These are phyloP conservation scores for Brassica nigra DNA, from an alignment of 345 rosid species.

Conservation along the genomic window DNA sequence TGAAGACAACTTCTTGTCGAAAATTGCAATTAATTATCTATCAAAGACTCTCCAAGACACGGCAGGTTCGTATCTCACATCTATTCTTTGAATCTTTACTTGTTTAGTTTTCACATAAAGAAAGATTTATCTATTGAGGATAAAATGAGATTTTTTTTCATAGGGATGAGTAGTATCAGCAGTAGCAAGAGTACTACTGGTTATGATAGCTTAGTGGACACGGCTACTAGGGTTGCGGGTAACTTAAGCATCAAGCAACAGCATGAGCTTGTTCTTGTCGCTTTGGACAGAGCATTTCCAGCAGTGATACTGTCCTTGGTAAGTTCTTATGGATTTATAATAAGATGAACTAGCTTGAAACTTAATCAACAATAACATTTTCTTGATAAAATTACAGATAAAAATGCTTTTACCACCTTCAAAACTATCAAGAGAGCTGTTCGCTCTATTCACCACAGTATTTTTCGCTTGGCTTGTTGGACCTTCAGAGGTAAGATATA, in stretches of 20 bases:
- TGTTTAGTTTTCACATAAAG: neutral
- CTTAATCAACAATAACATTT: neutral
- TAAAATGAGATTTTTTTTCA: no score
- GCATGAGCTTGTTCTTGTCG: slow-evolving; percentile 59
- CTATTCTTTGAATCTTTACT: neutral
- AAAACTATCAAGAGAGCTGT: slow-evolving; percentile 69
- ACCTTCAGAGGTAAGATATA: slow-evolving; percentile 62
- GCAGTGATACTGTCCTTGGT: slow-evolving; percentile 51
- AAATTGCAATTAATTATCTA: slow-evolving; percentile 57
- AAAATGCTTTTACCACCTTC: slow-evolving; percentile 59
- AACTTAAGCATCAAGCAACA: slow-evolving; percentile 53
- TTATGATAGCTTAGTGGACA: slow-evolving; percentile 71
- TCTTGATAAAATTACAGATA: slow-evolving; percentile 48
- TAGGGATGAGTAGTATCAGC: slow-evolving; percentile 45
- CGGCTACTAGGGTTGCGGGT: slow-evolving; percentile 51
- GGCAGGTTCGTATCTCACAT: slow-evolving; percentile 47
- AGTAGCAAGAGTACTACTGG: slow-evolving; percentile 46
- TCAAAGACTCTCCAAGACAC: slow-evolving; percentile 57
- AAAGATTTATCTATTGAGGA: neutral
- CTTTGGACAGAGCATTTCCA: slow-evolving; percentile 64
- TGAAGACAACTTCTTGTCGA: slow-evolving; percentile 58
- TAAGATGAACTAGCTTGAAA: neutral
- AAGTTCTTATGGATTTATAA: slow-evolving; percentile 19
- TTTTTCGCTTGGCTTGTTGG: slow-evolving; percentile 91
- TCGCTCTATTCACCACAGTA: slow-evolving; percentile 77